Conservation (phyloP, 2,329 filamentous ascomycete species). For the Xylaria sp. region DNA sequence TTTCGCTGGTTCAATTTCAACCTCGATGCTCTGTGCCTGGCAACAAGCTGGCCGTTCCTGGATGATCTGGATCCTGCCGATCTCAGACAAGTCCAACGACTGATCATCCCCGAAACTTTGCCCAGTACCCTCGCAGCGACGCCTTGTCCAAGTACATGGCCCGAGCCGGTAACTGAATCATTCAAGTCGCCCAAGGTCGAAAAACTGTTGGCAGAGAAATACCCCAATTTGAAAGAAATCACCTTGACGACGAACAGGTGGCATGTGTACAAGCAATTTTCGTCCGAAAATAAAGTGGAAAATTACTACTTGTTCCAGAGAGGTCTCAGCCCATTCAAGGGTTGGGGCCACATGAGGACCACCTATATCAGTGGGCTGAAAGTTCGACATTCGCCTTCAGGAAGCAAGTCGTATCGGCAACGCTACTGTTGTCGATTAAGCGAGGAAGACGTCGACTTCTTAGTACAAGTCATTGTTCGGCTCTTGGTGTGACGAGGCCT, state of each 20-base stretch:
- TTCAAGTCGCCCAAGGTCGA: background rate
- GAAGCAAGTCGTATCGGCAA: slow-evolving; percentile 4
- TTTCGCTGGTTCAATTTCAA: slow-evolving; percentile 25
- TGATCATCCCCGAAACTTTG: background rate
- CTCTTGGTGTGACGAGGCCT: background rate
- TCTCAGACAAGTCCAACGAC: background rate
- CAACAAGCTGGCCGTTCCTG: background rate
- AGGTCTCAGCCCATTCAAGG: background rate
- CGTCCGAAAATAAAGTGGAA: background rate
- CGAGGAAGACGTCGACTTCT: background rate
- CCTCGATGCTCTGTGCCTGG: slow-evolving; percentile 18
- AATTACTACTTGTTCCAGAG: background rate
- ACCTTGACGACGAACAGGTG: background rate
- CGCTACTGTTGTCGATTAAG: slow-evolving; percentile 8
- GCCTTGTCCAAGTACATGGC: slow-evolving; percentile 8
- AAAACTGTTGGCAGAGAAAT: background rate
- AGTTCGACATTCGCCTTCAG: slow-evolving; percentile 1
- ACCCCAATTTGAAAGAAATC: slow-evolving; percentile 10
- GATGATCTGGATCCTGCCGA: background rate
- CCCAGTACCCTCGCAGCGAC: background rate
- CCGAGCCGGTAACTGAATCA: slow-evolving; percentile 13
- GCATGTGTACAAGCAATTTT: background rate
- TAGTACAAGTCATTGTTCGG: background rate
- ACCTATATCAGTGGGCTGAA: slow-evolving; percentile 9
- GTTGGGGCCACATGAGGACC: slow-evolving; percentile 15